phyloP scores from a whole-genome alignment of 495 filamentous ascomycete genomes.

The Penicillium riverlandense region DNA sequence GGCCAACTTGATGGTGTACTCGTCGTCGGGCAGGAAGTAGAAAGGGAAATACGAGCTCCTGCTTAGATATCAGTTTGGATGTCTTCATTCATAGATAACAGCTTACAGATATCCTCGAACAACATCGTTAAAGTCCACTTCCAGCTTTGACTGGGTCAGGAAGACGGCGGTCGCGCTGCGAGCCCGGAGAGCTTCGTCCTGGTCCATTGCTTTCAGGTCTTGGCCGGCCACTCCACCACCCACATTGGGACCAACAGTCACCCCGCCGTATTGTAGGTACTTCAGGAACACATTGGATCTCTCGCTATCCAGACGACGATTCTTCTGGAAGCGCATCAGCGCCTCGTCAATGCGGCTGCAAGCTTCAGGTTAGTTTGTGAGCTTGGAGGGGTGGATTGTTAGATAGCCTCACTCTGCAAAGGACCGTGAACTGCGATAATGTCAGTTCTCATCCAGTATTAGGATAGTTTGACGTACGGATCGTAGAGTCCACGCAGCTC shows the following conservation, averaged over 20 bases:
- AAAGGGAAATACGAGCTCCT: constrained; percentile 42
- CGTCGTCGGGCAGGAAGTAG: constrained; percentile 36
- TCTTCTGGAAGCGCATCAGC: constrained; percentile 70
- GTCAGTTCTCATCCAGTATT: no score
- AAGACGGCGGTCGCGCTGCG: constrained; percentile 21
- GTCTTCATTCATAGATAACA: no score
- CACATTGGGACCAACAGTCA: constrained; percentile 57
- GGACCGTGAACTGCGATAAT: constrained; percentile 23
- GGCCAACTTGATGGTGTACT: constrained; percentile 42
- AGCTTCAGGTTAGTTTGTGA: not conserved
- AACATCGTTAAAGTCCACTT: constrained; percentile 73
- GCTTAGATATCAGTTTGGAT: not conserved
- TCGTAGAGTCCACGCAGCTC: constrained; percentile 56
- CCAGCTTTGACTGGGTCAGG: constrained; percentile 42
- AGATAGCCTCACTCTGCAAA: constrained; percentile 29
- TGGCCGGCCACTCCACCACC: constrained; percentile 55
- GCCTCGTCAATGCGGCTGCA: constrained; percentile 74
- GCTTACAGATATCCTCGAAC: constrained; percentile 72
- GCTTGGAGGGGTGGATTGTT: not conserved
- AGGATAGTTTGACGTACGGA: constrained; percentile 2
- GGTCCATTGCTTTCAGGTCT: constrained; percentile 47
- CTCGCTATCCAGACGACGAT: constrained; percentile 61
- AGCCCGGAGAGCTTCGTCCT: constrained; percentile 51
- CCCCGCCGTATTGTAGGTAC: constrained; percentile 79
- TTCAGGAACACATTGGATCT: constrained; percentile 62